Evolutionary conservation across 2,329 filamentous ascomycete genomes (phyloP).

Genomic region (Verticillium tricorpus): DNA sequence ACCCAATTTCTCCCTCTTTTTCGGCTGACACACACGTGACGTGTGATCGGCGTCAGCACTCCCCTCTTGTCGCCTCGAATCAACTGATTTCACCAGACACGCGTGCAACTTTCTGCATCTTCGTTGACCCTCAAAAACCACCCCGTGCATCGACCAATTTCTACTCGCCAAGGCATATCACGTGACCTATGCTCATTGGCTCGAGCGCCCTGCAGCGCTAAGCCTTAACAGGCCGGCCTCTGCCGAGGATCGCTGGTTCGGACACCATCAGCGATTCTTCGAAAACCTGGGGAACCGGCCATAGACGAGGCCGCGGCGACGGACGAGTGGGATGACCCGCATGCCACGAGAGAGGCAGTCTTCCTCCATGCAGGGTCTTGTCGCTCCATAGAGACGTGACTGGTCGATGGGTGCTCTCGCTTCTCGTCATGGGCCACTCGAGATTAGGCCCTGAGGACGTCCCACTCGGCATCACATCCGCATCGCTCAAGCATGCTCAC

Average conservation of each 20-base stretch:
- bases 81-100: not conserved
- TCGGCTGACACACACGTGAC: not conserved
- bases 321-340: not conserved
- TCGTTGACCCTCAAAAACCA: not conserved
- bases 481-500: too few relatives aligned
- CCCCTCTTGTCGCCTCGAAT: not conserved
- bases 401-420: not conserved
- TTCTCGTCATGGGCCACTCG: not conserved
- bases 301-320: not conserved
- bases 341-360: not conserved
- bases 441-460: too few relatives aligned
- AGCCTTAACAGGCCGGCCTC: not conserved
- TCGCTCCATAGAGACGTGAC: not conserved
- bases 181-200: not conserved
- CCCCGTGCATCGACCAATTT: not conserved
- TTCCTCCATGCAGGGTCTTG: not conserved
- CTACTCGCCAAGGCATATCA: not conserved
- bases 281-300: not conserved
- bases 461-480: too few relatives aligned
- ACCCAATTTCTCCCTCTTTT: not conserved
- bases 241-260: not conserved
- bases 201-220: constrained; percentile 2
- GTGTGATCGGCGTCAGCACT: not conserved
- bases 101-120: not conserved
- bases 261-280: not conserved